A percentile compares a stretch with the other conserved stretches of the same genome.
Evolutionary conservation across 192 early-diverging fungal species (phyloP).

Genomic region (Gigaspora rosea): DNA sequence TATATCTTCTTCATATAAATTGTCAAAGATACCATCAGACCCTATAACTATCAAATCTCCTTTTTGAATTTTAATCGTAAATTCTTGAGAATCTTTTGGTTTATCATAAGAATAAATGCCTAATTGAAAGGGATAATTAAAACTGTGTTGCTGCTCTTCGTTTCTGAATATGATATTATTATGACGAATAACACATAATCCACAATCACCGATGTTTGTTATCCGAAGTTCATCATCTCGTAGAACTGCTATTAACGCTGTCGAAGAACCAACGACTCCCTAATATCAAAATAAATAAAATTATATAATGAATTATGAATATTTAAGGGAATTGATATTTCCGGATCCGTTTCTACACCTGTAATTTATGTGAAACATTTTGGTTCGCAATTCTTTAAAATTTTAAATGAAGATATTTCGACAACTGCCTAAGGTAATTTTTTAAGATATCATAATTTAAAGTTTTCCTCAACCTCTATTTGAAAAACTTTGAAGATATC

Average conservation of each 20-base stretch:
- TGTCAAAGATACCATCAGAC: slow-evolving; percentile 96
- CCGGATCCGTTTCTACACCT: too few species aligned
- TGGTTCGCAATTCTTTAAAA: too few species aligned
- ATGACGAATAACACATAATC: slow-evolving; percentile 83
- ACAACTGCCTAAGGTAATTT: too few species aligned
- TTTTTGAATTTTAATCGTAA: slow-evolving; percentile 81
- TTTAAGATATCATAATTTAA: too few species aligned
- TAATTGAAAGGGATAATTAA: slow-evolving; percentile 97
- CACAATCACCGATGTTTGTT: slow-evolving; percentile 95
- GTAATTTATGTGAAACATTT: too few species aligned
- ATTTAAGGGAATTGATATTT: not conserved
- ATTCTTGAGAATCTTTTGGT: slow-evolving; percentile 83
- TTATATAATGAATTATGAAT: not conserved
- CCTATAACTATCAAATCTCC: slow-evolving; percentile 93
- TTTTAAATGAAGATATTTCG: too few species aligned
- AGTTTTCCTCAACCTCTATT: too few species aligned
- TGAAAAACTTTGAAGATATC: too few species aligned
- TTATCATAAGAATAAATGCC: slow-evolving; percentile 81
- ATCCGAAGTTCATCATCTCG: slow-evolving; percentile 91
- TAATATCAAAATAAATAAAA: slow-evolving; percentile 23
- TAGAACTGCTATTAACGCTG: slow-evolving; percentile 85
- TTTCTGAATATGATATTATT: slow-evolving; percentile 89
- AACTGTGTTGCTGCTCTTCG: slow-evolving; percentile 98
- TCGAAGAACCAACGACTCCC: slow-evolving; percentile 89
- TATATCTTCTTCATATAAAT: slow-evolving; percentile 97